Evolutionary conservation across 2,329 filamentous ascomycete species (phyloP), one percentile per base, ranked within the genome.

Genomic region (Rhexocercosporidium sp.): DNA sequence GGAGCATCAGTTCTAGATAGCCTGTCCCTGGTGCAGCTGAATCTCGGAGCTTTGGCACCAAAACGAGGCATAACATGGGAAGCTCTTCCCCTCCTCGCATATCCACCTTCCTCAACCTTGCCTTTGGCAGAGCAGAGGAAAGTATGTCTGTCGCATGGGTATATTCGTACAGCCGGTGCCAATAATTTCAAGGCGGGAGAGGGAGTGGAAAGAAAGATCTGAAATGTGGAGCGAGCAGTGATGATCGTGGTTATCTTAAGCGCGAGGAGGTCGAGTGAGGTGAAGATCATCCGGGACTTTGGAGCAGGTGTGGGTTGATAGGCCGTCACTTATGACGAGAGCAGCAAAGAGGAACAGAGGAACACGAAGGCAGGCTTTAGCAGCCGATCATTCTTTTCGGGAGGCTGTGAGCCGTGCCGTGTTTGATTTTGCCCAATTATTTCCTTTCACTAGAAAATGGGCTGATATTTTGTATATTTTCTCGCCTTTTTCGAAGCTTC

Each of bases 281-380:
- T 51, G 53, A 67, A 65, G 69, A 70, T 70, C 69, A 64, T 59
- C 69, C 62, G 66, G 59, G 62, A 64, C 37, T 53, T 47, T 65
- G 22, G 12, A 56, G 61, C 37, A 62, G 53, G 25, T 54, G 29
- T 59, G 47, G 49, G 14, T 41, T 9, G 54, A 65, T 61, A 56
- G 64, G 64, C 53, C n/a, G 41, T 44, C 41, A 59, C 12, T 46
- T 25, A 49, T 37, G 49, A 64, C 39, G 25, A 46, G 49, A 29
- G n/a, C 34, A 47, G 44, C n/a, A 37, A 49, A 51, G 34, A 51
- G 54, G 31, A 9, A 25, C 31, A 39, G n/a, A 37, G 31, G 53
- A 29, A 53, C 20, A 37, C 37, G 51, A 22, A 39, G 22, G 44
- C n/a, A 39, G 34, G 31, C n/a, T 39, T 5, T 16, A 57, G 54